A percentile compares a stretch with the other conserved stretches of the same genome.
phyloP scores from a whole-genome alignment of 2,329 filamentous ascomycete genomes.

The Colletotrichum euphorbiae region DNA sequence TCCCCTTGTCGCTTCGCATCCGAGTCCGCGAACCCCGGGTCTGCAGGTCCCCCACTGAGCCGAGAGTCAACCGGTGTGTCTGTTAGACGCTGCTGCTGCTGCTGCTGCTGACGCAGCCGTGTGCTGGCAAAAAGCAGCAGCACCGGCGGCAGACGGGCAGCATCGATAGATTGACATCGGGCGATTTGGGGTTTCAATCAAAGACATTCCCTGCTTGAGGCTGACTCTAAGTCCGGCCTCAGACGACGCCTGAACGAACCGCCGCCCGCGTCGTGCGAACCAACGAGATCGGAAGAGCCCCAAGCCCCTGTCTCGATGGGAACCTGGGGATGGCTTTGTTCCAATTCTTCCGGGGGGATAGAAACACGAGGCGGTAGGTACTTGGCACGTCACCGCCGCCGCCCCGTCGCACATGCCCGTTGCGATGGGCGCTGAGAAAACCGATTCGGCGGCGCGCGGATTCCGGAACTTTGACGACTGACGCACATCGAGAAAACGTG shows the following conservation, averaged over 20 bases:
- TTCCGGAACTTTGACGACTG: not conserved
- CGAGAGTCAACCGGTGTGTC: slow-evolving; percentile 16
- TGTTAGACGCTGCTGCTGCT: not conserved
- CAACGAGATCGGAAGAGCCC: not conserved
- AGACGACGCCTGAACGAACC: not conserved
- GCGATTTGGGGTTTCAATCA: slow-evolving; percentile 17
- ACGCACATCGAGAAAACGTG: slow-evolving; percentile 27
- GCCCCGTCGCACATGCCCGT: not conserved
- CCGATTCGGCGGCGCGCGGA: slow-evolving; percentile 12
- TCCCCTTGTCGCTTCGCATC: slow-evolving; percentile 8
- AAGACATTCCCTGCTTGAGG: slow-evolving; percentile 16
- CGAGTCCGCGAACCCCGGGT: not conserved
- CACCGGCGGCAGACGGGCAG: not conserved
- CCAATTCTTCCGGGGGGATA: not conserved
- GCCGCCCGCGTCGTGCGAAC: not conserved
- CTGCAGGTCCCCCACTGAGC: not conserved
- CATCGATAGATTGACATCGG: slow-evolving; percentile 27
- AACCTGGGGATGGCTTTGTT: not conserved
- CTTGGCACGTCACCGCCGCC: not conserved
- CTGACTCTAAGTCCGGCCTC: not conserved
- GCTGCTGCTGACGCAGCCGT: not conserved
- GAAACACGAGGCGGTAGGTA: not conserved
- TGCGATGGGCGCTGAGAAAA: slow-evolving; percentile 1
- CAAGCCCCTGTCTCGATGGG: not conserved
- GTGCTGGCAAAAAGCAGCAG: slow-evolving; percentile 5